These are phyloP conservation scores for Coniosporium uncinatum DNA, from an alignment of 2,329 filamentous ascomycete species.

Conservation along the genomic window DNA sequence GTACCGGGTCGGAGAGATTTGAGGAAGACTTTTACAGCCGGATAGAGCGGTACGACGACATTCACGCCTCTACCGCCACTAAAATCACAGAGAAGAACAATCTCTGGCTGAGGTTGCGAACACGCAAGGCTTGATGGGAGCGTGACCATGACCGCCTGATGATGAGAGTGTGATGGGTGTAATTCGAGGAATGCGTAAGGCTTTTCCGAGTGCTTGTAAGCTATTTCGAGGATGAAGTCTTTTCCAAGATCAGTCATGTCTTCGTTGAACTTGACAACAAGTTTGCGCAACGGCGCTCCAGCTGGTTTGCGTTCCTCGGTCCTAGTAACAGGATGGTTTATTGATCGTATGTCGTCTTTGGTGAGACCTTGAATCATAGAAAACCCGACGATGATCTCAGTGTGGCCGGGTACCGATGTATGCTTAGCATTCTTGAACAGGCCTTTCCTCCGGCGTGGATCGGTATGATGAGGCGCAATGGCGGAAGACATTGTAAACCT, in stretches of 20 bases:
- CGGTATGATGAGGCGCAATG: conserved; percentile 59
- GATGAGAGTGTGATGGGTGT: conserved; percentile 54
- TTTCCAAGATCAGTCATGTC: conserved; percentile 47
- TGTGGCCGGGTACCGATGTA: no score
- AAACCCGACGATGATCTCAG: conserved; percentile 54
- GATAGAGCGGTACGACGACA: conserved; percentile 47
- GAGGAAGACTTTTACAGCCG: conserved; percentile 56
- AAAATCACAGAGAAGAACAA: conserved; percentile 69
- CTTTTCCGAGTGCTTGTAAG: conserved; percentile 52
- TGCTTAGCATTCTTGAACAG: no score
- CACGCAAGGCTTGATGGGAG: conserved; percentile 66
- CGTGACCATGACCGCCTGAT: conserved; percentile 64
- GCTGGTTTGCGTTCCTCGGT: conserved; percentile 39
- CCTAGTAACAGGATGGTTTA: conserved; percentile 62
- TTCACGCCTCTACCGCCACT: conserved; percentile 56
- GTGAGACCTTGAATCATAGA: conserved; percentile 48
- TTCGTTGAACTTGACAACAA: conserved; percentile 55
- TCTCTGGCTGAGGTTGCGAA: conserved; percentile 49
- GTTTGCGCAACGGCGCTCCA: conserved; percentile 51
- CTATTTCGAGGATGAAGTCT: conserved; percentile 63
- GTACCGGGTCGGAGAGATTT: conserved; percentile 58
- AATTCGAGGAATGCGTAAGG: conserved; percentile 61
- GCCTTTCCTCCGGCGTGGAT: conserved; percentile 17
- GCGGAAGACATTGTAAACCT: conserved; percentile 63
- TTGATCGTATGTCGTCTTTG: conserved; percentile 59